Percentiles rank a stretch among this genome's conserved stretches.
Evolutionary conservation across 495 filamentous ascomycete species (phyloP).

Genomic region (Daldinia caldariorum): DNA sequence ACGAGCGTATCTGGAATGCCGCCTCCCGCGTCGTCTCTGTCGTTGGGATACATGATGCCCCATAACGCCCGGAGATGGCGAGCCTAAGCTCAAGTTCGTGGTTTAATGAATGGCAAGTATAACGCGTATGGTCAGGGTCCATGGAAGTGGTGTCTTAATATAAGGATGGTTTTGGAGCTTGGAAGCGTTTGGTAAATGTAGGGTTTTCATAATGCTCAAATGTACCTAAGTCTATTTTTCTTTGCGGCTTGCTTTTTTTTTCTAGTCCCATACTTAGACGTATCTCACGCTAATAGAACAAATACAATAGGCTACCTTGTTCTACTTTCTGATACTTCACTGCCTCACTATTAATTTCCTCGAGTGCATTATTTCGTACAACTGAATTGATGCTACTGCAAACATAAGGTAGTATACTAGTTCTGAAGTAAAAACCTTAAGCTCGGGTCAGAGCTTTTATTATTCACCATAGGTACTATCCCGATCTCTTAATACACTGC

Average conservation of each 20-base stretch:
- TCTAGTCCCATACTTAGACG: slow-evolving; percentile 7
- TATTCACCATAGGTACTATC: too few species aligned
- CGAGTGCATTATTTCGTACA: too few species aligned
- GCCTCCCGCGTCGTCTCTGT: slow-evolving; percentile 22
- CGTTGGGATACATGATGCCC: slow-evolving; percentile 33
- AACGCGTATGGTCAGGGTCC: slow-evolving; percentile 7
- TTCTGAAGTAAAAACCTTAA: too few species aligned
- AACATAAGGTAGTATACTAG: too few species aligned
- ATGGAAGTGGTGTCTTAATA: slow-evolving; percentile 21
- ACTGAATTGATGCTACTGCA: too few species aligned
- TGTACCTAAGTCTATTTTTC: slow-evolving; percentile 24
- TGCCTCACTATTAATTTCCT: too few species aligned
- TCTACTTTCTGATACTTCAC: slow-evolving; percentile 4
- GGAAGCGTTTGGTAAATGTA: slow-evolving; percentile 17
- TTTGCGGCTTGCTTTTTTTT: slow-evolving; percentile 5
- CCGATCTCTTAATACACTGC: too few species aligned
- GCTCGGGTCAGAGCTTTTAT: too few species aligned
- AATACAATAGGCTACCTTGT: slow-evolving; percentile 3
- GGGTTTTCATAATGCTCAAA: slow-evolving; percentile 33
- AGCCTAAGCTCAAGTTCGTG: slow-evolving; percentile 17
- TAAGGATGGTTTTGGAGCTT: slow-evolving; percentile 14
- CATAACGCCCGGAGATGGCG: slow-evolving; percentile 26
- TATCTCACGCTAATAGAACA: slow-evolving; percentile 9
- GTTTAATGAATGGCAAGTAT: slow-evolving; percentile 1
- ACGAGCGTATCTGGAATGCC: neutral